Evolutionary conservation across 768 basidiomycete species (phyloP).

Genomic region (Panaeolus papilionaceus): DNA sequence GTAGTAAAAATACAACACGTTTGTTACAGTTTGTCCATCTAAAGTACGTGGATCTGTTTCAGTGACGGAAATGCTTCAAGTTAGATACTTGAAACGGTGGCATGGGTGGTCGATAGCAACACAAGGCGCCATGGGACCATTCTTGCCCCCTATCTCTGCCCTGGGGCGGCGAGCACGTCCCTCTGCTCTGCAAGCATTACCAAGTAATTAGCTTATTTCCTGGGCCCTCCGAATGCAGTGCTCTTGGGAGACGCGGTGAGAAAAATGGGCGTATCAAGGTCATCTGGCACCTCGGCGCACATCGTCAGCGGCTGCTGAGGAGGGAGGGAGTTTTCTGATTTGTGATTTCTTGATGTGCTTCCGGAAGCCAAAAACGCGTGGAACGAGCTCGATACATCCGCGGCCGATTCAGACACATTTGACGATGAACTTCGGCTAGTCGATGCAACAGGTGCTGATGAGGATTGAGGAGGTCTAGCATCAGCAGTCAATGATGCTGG

Average conservation of each 20-base stretch:
- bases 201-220: background rate
- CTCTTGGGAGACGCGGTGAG: slow-evolving; percentile 7
- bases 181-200: background rate
- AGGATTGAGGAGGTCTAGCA: background rate
- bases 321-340: background rate
- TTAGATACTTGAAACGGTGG: background rate
- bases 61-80: background rate
- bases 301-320: background rate
- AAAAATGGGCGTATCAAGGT: slow-evolving; percentile 11
- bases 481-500: background rate
- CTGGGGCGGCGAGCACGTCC: background rate
- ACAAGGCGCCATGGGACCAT: background rate
- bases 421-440: background rate
- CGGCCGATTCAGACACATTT: background rate
- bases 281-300: background rate
- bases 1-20: background rate
- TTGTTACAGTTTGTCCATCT: slow-evolving; percentile 1
- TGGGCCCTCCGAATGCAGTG: background rate
- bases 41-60: background rate
- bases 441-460: background rate
- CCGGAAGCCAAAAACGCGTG: background rate
- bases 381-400: background rate
- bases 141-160: background rate
- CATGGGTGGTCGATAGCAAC: background rate
- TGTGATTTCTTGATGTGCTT: background rate